phyloP scores from a whole-genome alignment of 164 flowering plant genomes.

The Nymphaea colorata region DNA sequence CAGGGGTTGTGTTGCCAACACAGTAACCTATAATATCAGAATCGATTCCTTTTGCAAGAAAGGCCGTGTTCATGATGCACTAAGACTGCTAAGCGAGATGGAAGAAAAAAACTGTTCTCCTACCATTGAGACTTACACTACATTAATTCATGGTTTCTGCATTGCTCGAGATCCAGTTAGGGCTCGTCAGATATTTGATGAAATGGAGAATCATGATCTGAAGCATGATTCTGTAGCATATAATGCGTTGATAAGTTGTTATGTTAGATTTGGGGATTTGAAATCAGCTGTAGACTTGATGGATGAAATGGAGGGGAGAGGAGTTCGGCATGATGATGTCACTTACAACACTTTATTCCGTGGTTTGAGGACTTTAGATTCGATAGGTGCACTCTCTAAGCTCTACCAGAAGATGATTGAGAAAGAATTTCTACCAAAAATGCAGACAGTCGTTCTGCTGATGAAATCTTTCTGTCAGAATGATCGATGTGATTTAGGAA shows the following conservation, averaged over 20 bases:
- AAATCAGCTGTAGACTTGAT: constrained; percentile 34
- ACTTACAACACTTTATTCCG: constrained; percentile 58
- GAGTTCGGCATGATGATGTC: constrained; percentile 36
- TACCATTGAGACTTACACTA: constrained; percentile 53
- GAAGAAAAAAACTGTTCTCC: constrained; percentile 27
- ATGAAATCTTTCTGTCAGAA: constrained; percentile 65
- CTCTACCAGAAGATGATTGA: constrained; percentile 42
- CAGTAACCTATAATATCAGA: constrained; percentile 46
- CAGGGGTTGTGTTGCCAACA: constrained; percentile 64
- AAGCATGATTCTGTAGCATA: constrained; percentile 52
- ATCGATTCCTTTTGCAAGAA: constrained; percentile 79
- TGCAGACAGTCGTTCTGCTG: constrained; percentile 62
- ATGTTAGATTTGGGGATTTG: constrained; percentile 33
- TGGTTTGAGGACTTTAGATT: constrained; percentile 38
- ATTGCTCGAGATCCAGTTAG: constrained; percentile 31
- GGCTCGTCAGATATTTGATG: constrained; percentile 54
- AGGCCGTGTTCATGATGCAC: constrained; percentile 44
- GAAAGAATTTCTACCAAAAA: constrained; percentile 50
- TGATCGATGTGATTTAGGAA: constrained; percentile 33
- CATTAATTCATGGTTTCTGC: constrained; percentile 80
- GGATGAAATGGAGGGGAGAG: constrained; percentile 64
- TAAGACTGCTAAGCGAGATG: constrained; percentile 61
- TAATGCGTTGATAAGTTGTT: constrained; percentile 53
- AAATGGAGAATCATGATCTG: constrained; percentile 32
- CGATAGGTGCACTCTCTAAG: constrained; percentile 29